phyloP scores from a whole-genome alignment of 2,329 filamentous ascomycete genomes.

The Sclerotinia nivalis region DNA sequence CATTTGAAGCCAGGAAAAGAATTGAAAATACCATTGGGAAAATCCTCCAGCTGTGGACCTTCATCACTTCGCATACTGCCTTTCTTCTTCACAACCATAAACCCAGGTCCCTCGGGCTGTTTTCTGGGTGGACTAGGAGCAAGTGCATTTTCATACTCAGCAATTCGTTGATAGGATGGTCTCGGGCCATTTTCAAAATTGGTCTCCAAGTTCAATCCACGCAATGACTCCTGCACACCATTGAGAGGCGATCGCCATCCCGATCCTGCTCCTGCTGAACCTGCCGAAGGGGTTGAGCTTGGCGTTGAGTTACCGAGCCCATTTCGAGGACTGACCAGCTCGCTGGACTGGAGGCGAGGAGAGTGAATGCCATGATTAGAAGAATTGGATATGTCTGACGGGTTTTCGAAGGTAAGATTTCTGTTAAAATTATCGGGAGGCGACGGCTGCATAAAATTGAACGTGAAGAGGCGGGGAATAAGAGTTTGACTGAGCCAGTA shows the following conservation, averaged over 20 bases:
- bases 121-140: constrained; percentile 49
- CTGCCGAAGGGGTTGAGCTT: constrained; percentile 34
- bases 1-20: background rate
- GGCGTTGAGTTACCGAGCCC: constrained; percentile 25
- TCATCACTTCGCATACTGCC: constrained; percentile 31
- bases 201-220: constrained; percentile 51
- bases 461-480: constrained; percentile 34
- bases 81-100: constrained; percentile 56
- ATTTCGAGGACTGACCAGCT: constrained; percentile 41
- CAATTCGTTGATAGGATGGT: constrained; percentile 49
- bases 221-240: constrained; percentile 54
- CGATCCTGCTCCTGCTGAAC: constrained; percentile 9
- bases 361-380: constrained; percentile 60
- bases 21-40: constrained; percentile 73
- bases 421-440: constrained; percentile 50
- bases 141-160: constrained; percentile 62
- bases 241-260: constrained; percentile 30
- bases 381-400: constrained; percentile 41
- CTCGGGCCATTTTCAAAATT: constrained; percentile 37
- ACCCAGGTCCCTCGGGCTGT: constrained; percentile 48
- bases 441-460: constrained; percentile 67
- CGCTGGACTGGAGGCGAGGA: constrained; percentile 45
- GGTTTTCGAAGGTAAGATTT: constrained; percentile 44
- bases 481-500: constrained; percentile 41
- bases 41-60: constrained; percentile 46